Percentiles rank a stretch among this genome's conserved stretches.
Evolutionary conservation across 768 basidiomycete genomes (phyloP).

Genomic region (Cytidiella melzeri): DNA sequence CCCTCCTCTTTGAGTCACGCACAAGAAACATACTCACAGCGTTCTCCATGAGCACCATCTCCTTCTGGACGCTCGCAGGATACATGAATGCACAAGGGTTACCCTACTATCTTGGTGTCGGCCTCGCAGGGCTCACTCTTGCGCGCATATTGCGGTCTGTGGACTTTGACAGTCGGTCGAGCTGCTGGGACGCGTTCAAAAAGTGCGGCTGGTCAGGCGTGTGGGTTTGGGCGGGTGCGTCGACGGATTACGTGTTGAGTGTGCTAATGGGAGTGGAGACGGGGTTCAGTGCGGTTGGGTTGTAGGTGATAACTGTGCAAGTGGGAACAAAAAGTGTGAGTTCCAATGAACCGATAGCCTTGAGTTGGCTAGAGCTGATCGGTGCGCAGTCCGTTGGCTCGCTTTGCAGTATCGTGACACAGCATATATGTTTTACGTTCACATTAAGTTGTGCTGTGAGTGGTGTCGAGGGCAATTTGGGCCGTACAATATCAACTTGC

Average conservation of each 20-base stretch:
- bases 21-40: slow-evolving; percentile 71
- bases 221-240: slow-evolving; percentile 79
- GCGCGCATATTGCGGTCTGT: slow-evolving; percentile 69
- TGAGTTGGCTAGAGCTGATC: too few relatives aligned
- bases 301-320: neutral
- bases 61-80: slow-evolving; percentile 73
- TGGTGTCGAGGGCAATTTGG: too few relatives aligned
- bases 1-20: slow-evolving; percentile 77
- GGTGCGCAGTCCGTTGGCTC: too few relatives aligned
- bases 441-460: too few relatives aligned
- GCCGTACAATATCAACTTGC: too few relatives aligned
- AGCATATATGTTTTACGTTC: too few relatives aligned
- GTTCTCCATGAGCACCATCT: slow-evolving; percentile 69
- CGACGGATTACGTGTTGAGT: slow-evolving; percentile 52
- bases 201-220: slow-evolving; percentile 87
- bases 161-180: slow-evolving; percentile 65
- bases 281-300: neutral
- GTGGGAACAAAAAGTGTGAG: too few relatives aligned
- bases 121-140: slow-evolving; percentile 70
- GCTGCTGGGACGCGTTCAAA: slow-evolving; percentile 89
- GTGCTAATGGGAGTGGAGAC: slow-evolving; percentile 12
- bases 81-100: slow-evolving; percentile 69
- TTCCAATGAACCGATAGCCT: too few relatives aligned
- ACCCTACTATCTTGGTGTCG: slow-evolving; percentile 75
- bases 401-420: too few relatives aligned